Evolutionary conservation across 495 filamentous ascomycete genomes (phyloP).

Genomic region (Aspergillus avenaceus): DNA sequence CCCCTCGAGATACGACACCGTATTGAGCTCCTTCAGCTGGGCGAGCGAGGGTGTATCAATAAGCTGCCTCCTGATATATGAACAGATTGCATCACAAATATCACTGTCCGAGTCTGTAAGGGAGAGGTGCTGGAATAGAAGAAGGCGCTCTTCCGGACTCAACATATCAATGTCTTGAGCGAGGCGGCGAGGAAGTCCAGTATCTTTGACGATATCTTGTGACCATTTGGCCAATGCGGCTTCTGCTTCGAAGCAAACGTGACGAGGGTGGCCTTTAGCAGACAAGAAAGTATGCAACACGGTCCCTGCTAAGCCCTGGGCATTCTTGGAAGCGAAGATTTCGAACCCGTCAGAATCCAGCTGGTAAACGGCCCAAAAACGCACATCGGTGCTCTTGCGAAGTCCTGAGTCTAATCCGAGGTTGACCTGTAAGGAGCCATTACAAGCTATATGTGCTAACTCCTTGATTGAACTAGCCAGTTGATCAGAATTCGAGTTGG

Average conservation of each 20-base stretch:
- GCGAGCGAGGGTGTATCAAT: conserved; percentile 45
- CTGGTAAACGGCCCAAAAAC: conserved; percentile 55
- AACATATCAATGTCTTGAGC: conserved; percentile 51
- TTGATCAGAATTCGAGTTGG: conserved; percentile 7
- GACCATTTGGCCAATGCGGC: conserved; percentile 38
- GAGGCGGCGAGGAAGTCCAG: conserved; percentile 41
- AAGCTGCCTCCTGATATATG: conserved; percentile 44
- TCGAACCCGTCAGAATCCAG: conserved; percentile 39
- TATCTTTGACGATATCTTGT: conserved; percentile 26
- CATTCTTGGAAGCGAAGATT: conserved; percentile 53
- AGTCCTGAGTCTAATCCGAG: conserved; percentile 54
- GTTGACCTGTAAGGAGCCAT: conserved; percentile 32
- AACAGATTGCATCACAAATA: conserved; percentile 29
- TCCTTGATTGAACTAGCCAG: conserved; percentile 27
- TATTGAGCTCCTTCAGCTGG: conserved; percentile 47
- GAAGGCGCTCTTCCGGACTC: conserved; percentile 47
- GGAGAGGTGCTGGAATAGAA: conserved; percentile 47
- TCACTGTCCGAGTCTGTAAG: conserved; percentile 30
- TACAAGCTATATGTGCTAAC: conserved; percentile 25
- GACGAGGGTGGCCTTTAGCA: conserved; percentile 41
- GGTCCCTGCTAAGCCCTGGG: conserved; percentile 43
- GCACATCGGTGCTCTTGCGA: conserved; percentile 38
- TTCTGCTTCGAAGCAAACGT: conserved; percentile 51
- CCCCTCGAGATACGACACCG: conserved; percentile 47
- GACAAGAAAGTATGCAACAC: conserved; percentile 57